Conservation (phyloP, 306 rosid species). For the Carpinus fangiana region DNA sequence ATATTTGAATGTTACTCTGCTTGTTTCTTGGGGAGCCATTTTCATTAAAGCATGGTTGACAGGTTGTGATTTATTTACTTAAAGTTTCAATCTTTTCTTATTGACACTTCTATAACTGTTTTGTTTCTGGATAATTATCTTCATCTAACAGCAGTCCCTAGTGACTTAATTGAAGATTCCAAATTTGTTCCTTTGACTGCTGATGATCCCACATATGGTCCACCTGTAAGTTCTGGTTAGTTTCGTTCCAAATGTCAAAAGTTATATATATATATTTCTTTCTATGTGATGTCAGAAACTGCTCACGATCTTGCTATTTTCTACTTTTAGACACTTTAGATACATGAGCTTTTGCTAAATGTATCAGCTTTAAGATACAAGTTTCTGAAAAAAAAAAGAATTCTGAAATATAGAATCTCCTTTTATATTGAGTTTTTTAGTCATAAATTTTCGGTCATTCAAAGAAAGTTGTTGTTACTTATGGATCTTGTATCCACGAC, state of each 20-base stretch:
- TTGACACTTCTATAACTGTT: background rate
- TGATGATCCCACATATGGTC: constrained; percentile 80
- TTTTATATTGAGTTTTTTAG: background rate
- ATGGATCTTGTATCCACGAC: background rate
- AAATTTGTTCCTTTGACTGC: constrained; percentile 83
- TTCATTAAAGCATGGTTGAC: background rate
- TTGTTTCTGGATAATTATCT: constrained; percentile 15
- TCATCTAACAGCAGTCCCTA: constrained; percentile 53
- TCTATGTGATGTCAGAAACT: background rate
- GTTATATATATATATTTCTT: background rate
- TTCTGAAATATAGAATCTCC: background rate
- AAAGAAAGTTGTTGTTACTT: background rate
- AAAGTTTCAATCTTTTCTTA: background rate
- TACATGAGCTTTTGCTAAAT: background rate
- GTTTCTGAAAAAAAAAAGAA: background rate
- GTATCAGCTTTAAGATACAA: background rate
- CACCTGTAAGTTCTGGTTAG: constrained; percentile 99
- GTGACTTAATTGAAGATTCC: constrained; percentile 72
- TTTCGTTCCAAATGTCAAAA: constrained; percentile 29
- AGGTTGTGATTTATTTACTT: background rate
- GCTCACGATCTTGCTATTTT: background rate
- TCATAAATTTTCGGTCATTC: background rate
- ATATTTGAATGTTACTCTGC: background rate
- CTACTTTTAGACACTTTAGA: background rate
- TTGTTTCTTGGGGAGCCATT: background rate